Percentiles rank a stretch among this genome's conserved stretches.
phyloP scores from a whole-genome alignment of 208 protist species.

The Tetramitus jugosus region DNA sequence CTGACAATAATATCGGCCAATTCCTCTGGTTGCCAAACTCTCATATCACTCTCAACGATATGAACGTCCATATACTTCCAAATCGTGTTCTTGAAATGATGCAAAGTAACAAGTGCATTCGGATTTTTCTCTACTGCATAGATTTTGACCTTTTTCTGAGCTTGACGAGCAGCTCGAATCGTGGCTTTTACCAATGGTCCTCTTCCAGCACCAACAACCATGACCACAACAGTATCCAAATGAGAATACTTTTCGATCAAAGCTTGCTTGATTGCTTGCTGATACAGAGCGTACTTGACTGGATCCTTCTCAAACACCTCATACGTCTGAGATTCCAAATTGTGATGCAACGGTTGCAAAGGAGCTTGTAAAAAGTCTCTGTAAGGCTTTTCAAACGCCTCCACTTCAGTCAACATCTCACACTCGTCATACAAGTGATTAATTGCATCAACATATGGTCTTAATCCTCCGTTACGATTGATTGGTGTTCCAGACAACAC shows the following conservation, averaged over 20 bases:
- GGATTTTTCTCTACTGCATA: conserved; percentile 97
- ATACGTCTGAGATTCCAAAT: conserved; percentile 92
- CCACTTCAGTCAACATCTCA: conserved; percentile 27
- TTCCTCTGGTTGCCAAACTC: conserved; percentile 45
- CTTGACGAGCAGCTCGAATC: conserved; percentile 58
- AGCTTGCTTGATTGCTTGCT: conserved; percentile 63
- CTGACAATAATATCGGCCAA: conserved; percentile 86
- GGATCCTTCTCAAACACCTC: conserved; percentile 96
- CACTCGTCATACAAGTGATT: not conserved
- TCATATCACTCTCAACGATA: conserved; percentile 75
- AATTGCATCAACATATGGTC: not conserved
- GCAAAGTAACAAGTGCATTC: conserved; percentile 78
- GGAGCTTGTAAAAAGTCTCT: conserved; percentile 78
- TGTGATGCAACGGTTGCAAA: conserved; percentile 91
- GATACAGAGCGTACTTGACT: conserved; percentile 88
- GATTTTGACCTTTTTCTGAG: conserved; percentile 61
- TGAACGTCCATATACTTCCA: conserved; percentile 60
- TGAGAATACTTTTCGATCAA: conserved; percentile 53
- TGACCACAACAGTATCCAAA: conserved; percentile 54
- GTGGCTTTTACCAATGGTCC: conserved; percentile 80
- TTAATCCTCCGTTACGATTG: not conserved
- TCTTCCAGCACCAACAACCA: conserved; percentile 92
- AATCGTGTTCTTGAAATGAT: conserved; percentile 53
- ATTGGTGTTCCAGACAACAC: not conserved
- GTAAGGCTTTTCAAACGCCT: conserved; percentile 60